These are phyloP conservation scores for Candida anglica DNA, from an alignment of 805 yeast species.

Conservation along the genomic window DNA sequence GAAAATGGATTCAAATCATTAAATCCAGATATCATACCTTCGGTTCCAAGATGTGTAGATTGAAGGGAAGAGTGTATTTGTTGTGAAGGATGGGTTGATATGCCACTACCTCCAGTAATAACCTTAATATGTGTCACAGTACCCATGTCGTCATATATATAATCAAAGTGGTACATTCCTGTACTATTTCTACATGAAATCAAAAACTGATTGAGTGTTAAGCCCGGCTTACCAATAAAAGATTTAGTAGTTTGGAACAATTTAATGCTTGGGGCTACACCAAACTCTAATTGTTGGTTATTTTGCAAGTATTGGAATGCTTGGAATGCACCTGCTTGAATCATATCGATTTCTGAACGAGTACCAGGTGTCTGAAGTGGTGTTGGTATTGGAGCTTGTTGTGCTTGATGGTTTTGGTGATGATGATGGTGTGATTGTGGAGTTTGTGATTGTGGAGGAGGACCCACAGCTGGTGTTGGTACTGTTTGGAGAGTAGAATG, in stretches of 20 bases:
- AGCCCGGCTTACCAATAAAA: conserved; percentile 21
- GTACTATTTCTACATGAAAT: conserved; percentile 18
- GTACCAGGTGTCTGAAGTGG: conserved; percentile 15
- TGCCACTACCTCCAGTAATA: no score
- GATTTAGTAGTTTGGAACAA: conserved; percentile 28
- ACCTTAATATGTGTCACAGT: conserved; percentile 38
- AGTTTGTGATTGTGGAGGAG: background rate
- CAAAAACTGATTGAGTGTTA: conserved; percentile 30
- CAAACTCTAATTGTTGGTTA: conserved; percentile 33
- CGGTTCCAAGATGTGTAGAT: no score
- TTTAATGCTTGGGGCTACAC: conserved; percentile 29
- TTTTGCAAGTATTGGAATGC: conserved; percentile 34
- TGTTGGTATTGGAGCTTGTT: background rate
- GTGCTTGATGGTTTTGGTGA: conserved; percentile 2
- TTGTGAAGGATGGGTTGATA: no score
- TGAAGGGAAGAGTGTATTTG: no score
- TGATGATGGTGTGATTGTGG: conserved; percentile 7
- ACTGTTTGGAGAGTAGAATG: no score
- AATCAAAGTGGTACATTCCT: conserved; percentile 32
- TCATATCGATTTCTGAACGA: conserved; percentile 23
- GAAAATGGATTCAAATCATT: conserved; percentile 5
- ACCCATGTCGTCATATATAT: conserved; percentile 43
- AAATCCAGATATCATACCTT: no score
- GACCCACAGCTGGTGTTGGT: background rate
- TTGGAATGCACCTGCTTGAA: conserved; percentile 40